Conservation (phyloP, 345 rosid genomes). For the Eucalyptus regnans region DNA sequence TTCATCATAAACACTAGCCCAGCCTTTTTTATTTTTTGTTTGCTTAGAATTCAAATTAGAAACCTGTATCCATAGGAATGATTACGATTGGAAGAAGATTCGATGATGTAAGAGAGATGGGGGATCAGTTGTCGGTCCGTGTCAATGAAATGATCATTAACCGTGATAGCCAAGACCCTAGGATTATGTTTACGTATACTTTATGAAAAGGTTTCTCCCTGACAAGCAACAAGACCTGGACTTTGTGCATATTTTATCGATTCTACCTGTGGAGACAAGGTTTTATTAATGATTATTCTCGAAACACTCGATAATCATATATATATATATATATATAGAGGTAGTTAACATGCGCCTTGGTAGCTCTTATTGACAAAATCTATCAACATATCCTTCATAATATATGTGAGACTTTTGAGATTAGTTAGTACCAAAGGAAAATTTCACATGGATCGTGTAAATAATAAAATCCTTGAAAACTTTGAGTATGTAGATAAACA, state of each 20-base stretch:
- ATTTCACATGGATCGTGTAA: neutral
- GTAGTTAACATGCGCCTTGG: neutral
- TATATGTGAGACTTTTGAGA: neutral
- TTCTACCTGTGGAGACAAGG: neutral
- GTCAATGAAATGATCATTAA: neutral
- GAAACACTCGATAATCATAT: neutral
- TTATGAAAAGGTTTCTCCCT: neutral
- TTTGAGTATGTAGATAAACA: neutral
- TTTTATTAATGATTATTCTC: neutral
- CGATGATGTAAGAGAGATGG: neutral
- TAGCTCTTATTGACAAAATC: neutral
- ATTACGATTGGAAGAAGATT: neutral
- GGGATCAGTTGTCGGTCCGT: neutral
- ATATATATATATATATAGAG: neutral
- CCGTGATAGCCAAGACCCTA: neutral
- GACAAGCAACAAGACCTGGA: neutral
- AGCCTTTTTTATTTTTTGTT: neutral
- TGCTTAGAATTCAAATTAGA: neutral
- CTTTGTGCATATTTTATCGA: neutral
- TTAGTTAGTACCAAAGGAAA: neutral
- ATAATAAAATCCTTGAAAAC: neutral
- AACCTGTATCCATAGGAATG: neutral
- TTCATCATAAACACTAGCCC: neutral
- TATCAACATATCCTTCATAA: neutral
- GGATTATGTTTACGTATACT: neutral